phyloP scores from a whole-genome alignment of 768 basidiomycete genomes.

The Lentinula lateritia region DNA sequence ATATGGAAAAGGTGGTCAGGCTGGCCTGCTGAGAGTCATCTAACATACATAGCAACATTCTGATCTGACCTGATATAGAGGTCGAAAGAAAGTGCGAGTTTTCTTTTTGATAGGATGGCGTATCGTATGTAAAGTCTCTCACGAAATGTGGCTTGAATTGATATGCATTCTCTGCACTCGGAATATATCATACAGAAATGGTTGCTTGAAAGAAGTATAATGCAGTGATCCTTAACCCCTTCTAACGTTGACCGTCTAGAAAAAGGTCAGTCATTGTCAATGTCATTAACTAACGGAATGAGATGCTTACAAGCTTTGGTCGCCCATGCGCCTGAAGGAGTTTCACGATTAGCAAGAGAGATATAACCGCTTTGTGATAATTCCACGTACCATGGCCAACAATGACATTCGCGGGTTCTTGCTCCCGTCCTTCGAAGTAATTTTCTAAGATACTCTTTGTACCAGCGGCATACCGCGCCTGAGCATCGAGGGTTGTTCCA shows the following conservation, averaged over 20 bases:
- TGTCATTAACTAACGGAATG: too few species aligned
- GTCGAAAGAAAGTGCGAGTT: background rate
- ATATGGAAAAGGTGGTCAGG: background rate
- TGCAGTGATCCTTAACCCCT: background rate
- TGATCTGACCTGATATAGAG: background rate
- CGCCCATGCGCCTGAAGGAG: constrained; percentile 27
- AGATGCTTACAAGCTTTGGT: constrained; percentile 36
- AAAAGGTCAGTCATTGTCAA: background rate
- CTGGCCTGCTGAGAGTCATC: too few species aligned
- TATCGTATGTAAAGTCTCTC: too few species aligned
- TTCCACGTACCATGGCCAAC: constrained; percentile 46
- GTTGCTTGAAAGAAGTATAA: background rate
- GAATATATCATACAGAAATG: background rate
- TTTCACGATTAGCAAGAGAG: background rate
- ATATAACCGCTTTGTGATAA: background rate
- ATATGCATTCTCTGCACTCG: too few species aligned
- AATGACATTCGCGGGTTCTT: constrained; percentile 80
- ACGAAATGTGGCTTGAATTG: too few species aligned
- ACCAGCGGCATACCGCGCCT: constrained; percentile 78
- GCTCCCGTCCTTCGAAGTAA: constrained; percentile 56
- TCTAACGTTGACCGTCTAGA: constrained; percentile 46
- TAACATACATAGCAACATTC: too few species aligned
- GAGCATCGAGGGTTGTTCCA: constrained; percentile 87
- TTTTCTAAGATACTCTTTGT: constrained; percentile 66
- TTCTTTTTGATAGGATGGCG: too few species aligned